Conservation (phyloP, 2,329 filamentous ascomycete species). For the Exophiala sp. region DNA sequence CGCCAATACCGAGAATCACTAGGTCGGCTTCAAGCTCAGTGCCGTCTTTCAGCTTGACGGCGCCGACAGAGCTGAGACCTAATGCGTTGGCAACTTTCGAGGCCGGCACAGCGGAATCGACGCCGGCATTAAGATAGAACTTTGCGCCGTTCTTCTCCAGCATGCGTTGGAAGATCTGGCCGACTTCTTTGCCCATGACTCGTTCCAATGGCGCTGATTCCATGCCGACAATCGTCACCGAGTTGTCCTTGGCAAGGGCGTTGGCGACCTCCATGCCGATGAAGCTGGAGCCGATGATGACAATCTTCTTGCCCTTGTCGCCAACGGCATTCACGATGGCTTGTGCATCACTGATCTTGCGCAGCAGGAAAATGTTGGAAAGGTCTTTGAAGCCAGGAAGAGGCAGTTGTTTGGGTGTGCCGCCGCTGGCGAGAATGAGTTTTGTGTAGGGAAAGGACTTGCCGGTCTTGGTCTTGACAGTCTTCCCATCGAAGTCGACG, state of each 20-base stretch:
- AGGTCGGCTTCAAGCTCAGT: conserved; percentile 78
- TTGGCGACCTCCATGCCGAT: conserved; percentile 98
- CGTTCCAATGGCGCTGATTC: conserved; percentile 77
- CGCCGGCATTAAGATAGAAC: conserved; percentile 73
- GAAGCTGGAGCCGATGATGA: conserved; percentile 87
- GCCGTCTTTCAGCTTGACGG: conserved; percentile 77
- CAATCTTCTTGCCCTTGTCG: conserved; percentile 77
- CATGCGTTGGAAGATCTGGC: conserved; percentile 68
- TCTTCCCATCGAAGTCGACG: conserved; percentile 69
- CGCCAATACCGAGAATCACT: conserved; percentile 85
- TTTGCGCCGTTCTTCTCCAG: conserved; percentile 83
- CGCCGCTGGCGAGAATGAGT: conserved; percentile 83
- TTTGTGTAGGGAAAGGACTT: conserved; percentile 74
- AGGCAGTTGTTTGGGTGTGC: conserved; percentile 67
- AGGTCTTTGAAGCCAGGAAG: conserved; percentile 80
- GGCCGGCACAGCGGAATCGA: conserved; percentile 76
- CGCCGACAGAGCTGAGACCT: conserved; percentile 53
- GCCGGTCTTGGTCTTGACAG: conserved; percentile 67
- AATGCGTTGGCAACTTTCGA: conserved; percentile 55
- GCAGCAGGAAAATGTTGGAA: conserved; percentile 78
- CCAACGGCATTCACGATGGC: conserved; percentile 74
- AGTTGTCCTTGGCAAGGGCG: conserved; percentile 69
- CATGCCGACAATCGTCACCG: conserved; percentile 83
- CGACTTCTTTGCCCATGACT: conserved; percentile 76
- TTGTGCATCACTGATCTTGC: conserved; percentile 69